phyloP scores from a whole-genome alignment of 352 stramenopile genomes.

The Phytophthora niederhauseri region DNA sequence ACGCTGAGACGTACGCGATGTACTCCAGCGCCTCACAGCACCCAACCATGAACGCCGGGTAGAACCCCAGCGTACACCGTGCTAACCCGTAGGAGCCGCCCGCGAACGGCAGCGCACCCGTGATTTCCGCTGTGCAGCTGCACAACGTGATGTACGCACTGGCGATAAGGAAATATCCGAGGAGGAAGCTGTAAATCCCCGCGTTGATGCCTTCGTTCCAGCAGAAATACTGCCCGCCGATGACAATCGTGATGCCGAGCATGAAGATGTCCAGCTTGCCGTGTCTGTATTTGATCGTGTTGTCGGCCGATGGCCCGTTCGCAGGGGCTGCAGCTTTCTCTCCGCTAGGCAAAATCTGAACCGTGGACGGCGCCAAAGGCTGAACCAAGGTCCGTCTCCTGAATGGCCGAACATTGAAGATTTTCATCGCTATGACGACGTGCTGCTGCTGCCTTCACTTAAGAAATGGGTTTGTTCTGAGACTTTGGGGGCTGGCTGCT shows the following conservation, averaged over 20 bases:
- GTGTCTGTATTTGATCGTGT: constrained; percentile 22
- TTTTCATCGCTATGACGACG: background rate
- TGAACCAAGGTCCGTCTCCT: background rate
- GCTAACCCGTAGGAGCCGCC: constrained; percentile 42
- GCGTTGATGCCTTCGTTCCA: constrained; percentile 42
- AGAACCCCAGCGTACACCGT: constrained; percentile 45
- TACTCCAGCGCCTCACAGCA: constrained; percentile 50
- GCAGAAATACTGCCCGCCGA: constrained; percentile 49
- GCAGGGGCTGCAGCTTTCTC: background rate
- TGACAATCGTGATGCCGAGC: constrained; percentile 47
- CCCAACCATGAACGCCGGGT: constrained; percentile 41
- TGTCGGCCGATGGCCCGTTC: constrained; percentile 3
- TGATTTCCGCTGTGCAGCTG: constrained; percentile 42
- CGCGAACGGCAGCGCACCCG: constrained; percentile 35
- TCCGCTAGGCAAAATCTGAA: constrained; percentile 3
- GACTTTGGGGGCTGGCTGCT: background rate
- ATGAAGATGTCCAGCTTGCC: constrained; percentile 35
- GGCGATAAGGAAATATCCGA: constrained; percentile 33
- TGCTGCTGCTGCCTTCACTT: background rate
- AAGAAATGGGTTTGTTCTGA: constrained; percentile 1
- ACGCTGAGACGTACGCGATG: constrained; percentile 47
- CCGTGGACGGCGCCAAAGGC: constrained; percentile 3
- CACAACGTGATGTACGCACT: constrained; percentile 39
- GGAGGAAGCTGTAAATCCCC: constrained; percentile 42
- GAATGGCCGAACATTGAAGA: background rate